A percentile compares a stretch with the other conserved stretches of the same genome.
Conservation (phyloP, 352 stramenopile genomes). For the Blastocystis sp. region DNA sequence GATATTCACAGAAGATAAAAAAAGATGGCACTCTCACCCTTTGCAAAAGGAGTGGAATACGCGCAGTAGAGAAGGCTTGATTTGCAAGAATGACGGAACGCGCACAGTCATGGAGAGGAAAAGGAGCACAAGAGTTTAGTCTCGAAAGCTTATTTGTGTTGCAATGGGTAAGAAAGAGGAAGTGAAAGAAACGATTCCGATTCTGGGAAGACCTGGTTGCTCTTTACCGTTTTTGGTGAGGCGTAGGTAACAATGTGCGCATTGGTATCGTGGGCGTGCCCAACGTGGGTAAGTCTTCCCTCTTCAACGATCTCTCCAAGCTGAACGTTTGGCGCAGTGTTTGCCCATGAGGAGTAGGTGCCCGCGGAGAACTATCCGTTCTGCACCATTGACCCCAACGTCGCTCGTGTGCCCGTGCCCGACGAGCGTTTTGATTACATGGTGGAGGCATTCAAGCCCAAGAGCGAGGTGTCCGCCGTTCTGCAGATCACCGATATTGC, state of each 20-base stretch:
- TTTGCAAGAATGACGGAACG: no score
- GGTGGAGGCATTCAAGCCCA: conserved; percentile 88
- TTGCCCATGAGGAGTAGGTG: conserved; percentile 70
- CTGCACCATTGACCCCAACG: conserved; percentile 98
- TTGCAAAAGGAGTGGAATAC: no score
- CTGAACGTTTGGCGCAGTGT: conserved; percentile 75
- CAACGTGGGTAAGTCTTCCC: conserved; percentile 76
- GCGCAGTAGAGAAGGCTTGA: no score
- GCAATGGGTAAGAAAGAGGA: conserved; percentile 76
- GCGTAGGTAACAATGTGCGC: conserved; percentile 83
- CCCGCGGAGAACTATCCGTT: conserved; percentile 89
- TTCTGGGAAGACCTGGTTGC: conserved; percentile 76
- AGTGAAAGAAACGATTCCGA: conserved; percentile 72
- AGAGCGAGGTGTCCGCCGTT: conserved; percentile 89
- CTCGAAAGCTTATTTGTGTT: not conserved
- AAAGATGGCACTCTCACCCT: no score
- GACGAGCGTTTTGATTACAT: conserved; percentile 99
- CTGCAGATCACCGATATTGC: conserved; percentile 99
- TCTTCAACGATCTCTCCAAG: conserved; percentile 98
- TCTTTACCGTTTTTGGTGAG: conserved; percentile 90
- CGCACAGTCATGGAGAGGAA: no score
- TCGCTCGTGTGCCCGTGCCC: conserved; percentile 89
- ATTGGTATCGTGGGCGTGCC: conserved; percentile 93
- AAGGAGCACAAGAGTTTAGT: not conserved
- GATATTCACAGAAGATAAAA: not conserved